A percentile compares a stretch with the other conserved stretches of the same genome.
These are phyloP conservation scores for Hyaloperonospora brassicae DNA, from an alignment of 352 stramenopile genomes.

Conservation along the genomic window DNA sequence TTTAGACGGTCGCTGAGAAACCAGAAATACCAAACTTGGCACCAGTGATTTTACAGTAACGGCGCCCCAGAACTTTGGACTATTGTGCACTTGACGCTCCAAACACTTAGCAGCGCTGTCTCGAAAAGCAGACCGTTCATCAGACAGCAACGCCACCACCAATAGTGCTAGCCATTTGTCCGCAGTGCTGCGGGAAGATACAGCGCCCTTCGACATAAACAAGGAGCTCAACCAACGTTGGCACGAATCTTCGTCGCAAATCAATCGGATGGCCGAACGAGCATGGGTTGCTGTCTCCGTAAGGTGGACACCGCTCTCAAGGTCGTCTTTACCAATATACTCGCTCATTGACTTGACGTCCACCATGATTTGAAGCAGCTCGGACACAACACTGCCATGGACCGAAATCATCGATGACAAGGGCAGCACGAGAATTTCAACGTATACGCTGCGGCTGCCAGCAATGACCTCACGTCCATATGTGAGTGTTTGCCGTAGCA, in stretches of 20 bases:
- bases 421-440: conserved; percentile 51
- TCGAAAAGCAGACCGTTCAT: conserved; percentile 23
- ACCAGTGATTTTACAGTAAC: conserved; percentile 40
- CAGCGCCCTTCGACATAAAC: conserved; percentile 14
- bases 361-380: conserved; percentile 36
- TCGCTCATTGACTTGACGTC: conserved; percentile 20
- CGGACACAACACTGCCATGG: conserved; percentile 20
- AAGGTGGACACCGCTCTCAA: not conserved
- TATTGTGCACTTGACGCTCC: conserved; percentile 28
- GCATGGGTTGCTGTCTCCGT: conserved; percentile 28
- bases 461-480: conserved; percentile 13
- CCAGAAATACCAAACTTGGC: conserved; percentile 50
- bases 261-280: conserved; percentile 26
- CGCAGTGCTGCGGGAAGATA: conserved; percentile 3
- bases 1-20: conserved; percentile 27
- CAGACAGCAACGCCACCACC: conserved; percentile 34
- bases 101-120: conserved; percentile 24
- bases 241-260: conserved; percentile 16
- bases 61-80: conserved; percentile 28
- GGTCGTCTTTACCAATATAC: conserved; percentile 8
- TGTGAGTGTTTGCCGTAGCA: conserved; percentile 24
- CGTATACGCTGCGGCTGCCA: conserved; percentile 30
- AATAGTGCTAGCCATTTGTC: conserved; percentile 32
- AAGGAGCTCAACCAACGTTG: conserved; percentile 34
- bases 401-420: conserved; percentile 39